Percentiles rank a stretch among this genome's conserved stretches.
These are phyloP conservation scores for Penicillium cinerascens DNA, from an alignment of 495 filamentous ascomycete genomes.

Conservation along the genomic window DNA sequence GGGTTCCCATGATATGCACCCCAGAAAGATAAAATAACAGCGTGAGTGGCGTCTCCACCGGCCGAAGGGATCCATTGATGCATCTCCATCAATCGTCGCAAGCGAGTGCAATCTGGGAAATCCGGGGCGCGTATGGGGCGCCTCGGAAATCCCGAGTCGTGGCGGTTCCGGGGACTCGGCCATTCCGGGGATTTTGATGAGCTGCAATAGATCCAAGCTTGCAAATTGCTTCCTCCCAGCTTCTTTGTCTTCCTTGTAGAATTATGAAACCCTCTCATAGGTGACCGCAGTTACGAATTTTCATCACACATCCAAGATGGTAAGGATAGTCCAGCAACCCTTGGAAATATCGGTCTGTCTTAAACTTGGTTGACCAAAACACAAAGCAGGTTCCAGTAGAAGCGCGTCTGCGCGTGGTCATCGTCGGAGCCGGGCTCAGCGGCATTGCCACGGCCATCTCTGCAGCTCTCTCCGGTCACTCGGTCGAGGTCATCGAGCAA, in stretches of 20 bases:
- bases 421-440: constrained; percentile 50
- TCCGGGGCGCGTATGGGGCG: neutral
- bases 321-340: neutral
- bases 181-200: neutral
- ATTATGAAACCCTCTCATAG: neutral
- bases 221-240: neutral
- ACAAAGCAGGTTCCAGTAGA: constrained; percentile 18
- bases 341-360: neutral
- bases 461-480: constrained; percentile 55
- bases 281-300: neutral
- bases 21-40: neutral
- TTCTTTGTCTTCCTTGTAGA: neutral
- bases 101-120: constrained; percentile 1
- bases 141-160: constrained; percentile 13
- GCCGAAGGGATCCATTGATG: neutral
- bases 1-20: constrained; percentile 4
- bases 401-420: constrained; percentile 26
- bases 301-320: constrained; percentile 7
- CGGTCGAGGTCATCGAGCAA: constrained; percentile 59
- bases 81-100: neutral
- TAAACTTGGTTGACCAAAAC: neutral
- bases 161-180: constrained; percentile 1
- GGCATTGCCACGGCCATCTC: constrained; percentile 65
- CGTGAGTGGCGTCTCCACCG: neutral
- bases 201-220: neutral